Base-by-base conservation (phyloP, 177 flowering plant species). In the Vitis hybrid region DNA sequence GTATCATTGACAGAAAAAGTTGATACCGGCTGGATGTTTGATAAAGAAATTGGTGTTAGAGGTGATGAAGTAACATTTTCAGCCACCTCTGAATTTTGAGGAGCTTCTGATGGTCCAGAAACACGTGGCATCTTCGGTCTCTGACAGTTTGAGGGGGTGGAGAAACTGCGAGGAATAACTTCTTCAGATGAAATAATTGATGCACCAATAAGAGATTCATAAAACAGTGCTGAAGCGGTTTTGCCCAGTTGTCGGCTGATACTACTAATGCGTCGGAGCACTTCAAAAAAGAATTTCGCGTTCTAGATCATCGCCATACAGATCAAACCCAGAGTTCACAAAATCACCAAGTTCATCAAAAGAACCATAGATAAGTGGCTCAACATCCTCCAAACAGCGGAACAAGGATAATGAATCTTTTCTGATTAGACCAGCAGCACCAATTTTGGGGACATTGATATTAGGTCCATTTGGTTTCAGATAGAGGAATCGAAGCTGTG, bases 211-310 rank as follows among this genome's bases (percentile, higher is more conserved):
- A 21, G 70, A 88, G 90, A 83, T 73, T 93, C 97, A 73, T 90
- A 91, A 66, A 84, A 83, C 68, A 90, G 71, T 64, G 86, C 81
- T 35, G 89, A 79, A 69, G 91, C 85, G 74, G 88, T 78, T 85
- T 81, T 88, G 48, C 99, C 97, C 71, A 93, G 71, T 66, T 85
- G 97, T 65, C 80, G 91, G 73, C 82, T 84, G 67, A 95, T 74
- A 64, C 67, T 78, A 60, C 77, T 81, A 61, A 81, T 60, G 74
- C 97, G 91, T 74, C 84, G 82, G 9, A 90, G 81, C 41, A 93
- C 69, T 65, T 89, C 96, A 21, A 65, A 77, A 71, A 57, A 93
- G 87, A 74, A 90, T 75, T 67, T 84, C 91, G 66, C 76, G 69
- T 50, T 86, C 91, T 70, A 73, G 72, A 52, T 70, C 74, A 81